Base-by-base conservation (phyloP, 768 basidiomycete genomes). In the Coprinopsis sp. region DNA sequence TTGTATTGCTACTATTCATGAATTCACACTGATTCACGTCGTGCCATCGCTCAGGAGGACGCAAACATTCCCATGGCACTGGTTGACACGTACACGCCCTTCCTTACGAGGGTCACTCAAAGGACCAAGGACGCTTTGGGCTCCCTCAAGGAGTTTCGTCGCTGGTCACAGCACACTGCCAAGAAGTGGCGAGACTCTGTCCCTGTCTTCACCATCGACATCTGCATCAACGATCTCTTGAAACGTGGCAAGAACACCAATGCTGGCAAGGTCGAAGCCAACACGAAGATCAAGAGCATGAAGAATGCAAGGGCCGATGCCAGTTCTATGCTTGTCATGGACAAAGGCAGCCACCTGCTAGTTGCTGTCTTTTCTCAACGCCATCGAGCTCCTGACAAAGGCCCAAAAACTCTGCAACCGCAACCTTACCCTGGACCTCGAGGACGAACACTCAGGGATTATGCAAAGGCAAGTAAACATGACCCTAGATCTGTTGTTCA, bases 371-470 rank as follows among this genome's bases (percentile, higher is more conserved):
- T 33, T 18, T 30, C 46, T 6, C 25, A 47, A 12, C 34, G 37
- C 39, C 38, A 39, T 21, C 14, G 13, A 18, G 21, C 37, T 19
- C 37, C 21, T 5, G 10, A 6, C 6, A 8, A 19, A 22, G 11
- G 19, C 6, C 14, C 21, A 12, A n/a, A 39, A 4, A 13, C 21
- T 13, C 21, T 22, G n/a, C 21, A 39, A 19, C 6, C 25, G 5
- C 18, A 19, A 6, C 18, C 18, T n/a, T 51, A 51, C 25, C 37
- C 50, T 3, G 45, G 50, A 13, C n/a, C 50, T 14, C 30, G 24
- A 3, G 50, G 50, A 13, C 50, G 50, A 13, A 51, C 50, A 4
- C 6, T 1, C 1, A 24, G 43, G 24, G 50, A 51, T 25, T 11
- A 47, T 12, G 25, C 46, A 24, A 46, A 23, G 38, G 4, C 6